Evolutionary conservation across 164 flowering plant genomes (phyloP), one percentile per base, ranked within the genome.

Genomic region (Aristolochia californica): DNA sequence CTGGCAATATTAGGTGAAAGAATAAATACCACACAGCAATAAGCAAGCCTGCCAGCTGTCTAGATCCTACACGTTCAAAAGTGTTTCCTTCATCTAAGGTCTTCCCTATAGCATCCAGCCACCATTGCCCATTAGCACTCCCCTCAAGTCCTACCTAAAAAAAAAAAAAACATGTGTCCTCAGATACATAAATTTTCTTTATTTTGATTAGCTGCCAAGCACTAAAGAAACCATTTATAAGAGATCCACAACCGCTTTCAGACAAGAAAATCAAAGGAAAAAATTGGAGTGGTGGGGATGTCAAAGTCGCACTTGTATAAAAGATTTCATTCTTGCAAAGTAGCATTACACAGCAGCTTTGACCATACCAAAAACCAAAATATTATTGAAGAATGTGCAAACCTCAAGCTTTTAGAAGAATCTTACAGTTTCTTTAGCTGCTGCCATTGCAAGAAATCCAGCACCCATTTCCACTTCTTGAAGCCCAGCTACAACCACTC

Each of bases 381-480:
- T 34, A 7, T 34, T 34, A 34, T 4, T 5, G 40, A 34, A 34
- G 40, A 0, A 34, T 7, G 11, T 5, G 7, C 40, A 34, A 8
- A 34, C n/a, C n/a, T n/a, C n/a, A n/a, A n/a, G n/a, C n/a, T 34
- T 34, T 34, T 34, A 2, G 10, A 12, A 12, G 18, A 59, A 45
- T 16, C 84, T 77, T 72, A 94, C 99, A 58, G 96, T 79, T 77
- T 94, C 99, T 83, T 82, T 90, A 27, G 99, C 99, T 14, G 96
- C 97, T 53, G 99, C 89, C 87, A 91, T 80, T 14, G 99, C 99
- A 49, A 94, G 91, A 72, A 90, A 90, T 62, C 97, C 97, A 11
- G 99, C 99, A 48, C 99, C 99, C 99, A 90, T 94, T 66, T 90
- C 99, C 63, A 94, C 95, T 77, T 94, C 99, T 67, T 94, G 99